A percentile compares a stretch with the other conserved stretches of the same genome.
These are phyloP conservation scores for Gossypium thurberi DNA, from an alignment of 345 rosid species.

Conservation along the genomic window DNA sequence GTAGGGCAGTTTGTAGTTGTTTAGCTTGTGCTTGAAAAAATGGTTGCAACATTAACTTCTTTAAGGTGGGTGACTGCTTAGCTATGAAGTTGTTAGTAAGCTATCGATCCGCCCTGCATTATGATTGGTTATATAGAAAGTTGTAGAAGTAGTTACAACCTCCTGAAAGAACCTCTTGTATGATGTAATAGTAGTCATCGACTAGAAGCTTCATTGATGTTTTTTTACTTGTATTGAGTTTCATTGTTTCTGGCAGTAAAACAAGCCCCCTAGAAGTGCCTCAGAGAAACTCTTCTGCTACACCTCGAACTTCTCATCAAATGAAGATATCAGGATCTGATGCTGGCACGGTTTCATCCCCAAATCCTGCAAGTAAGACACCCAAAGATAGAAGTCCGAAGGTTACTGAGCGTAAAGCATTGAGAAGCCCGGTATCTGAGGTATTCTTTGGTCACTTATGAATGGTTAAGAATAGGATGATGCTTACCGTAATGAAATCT, in stretches of 20 bases:
- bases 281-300: slow-evolving; percentile 62
- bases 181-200: neutral
- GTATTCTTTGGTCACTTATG: slow-evolving; percentile 28
- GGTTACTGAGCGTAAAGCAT: slow-evolving; percentile 67
- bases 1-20: slow-evolving; percentile 3
- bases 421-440: slow-evolving; percentile 60
- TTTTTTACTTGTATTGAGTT: slow-evolving; percentile 4
- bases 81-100: slow-evolving; percentile 8
- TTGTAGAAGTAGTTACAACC: slow-evolving; percentile 4
- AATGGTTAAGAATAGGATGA: neutral
- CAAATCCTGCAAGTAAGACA: slow-evolving; percentile 41
- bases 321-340: slow-evolving; percentile 51
- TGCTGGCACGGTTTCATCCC: slow-evolving; percentile 41
- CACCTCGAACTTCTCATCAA: slow-evolving; percentile 59
- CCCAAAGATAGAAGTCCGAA: slow-evolving; percentile 71
- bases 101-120: neutral
- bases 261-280: slow-evolving; percentile 53
- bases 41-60: neutral
- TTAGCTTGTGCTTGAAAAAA: neutral
- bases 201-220: neutral
- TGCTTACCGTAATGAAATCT: neutral
- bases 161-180: neutral
- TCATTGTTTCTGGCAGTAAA: slow-evolving; percentile 31
- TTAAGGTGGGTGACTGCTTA: slow-evolving; percentile 18
- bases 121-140: neutral